Evolutionary conservation across 768 basidiomycete species (phyloP).

Genomic region (Lactarius pseudohatsudake): DNA sequence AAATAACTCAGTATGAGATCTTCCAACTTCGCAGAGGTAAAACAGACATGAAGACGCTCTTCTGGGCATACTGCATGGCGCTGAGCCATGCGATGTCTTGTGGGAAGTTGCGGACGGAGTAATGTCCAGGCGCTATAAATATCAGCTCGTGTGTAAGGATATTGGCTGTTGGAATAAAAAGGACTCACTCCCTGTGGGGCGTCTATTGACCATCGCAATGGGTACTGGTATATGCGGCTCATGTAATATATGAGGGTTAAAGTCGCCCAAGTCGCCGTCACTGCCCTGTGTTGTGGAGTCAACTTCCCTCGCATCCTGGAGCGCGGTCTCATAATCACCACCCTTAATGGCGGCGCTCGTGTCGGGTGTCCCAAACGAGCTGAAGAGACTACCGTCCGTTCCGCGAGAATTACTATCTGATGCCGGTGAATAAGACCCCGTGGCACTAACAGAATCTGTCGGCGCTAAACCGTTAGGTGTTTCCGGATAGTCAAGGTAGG

Average conservation of each 20-base stretch:
- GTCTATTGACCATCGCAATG: slow-evolving; percentile 64
- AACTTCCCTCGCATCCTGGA: neutral
- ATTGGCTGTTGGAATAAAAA: neutral
- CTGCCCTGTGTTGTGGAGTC: slow-evolving; percentile 16
- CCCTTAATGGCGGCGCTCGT: neutral
- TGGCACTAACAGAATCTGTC: neutral
- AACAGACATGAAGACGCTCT: slow-evolving; percentile 60
- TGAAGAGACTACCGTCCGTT: neutral
- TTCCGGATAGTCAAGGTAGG: neutral
- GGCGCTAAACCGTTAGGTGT: neutral
- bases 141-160: neutral
- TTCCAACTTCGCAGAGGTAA: neutral
- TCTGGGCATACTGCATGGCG: slow-evolving; percentile 57
- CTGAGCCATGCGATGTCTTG: slow-evolving; percentile 72
- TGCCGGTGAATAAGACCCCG: neutral
- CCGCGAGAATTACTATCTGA: neutral
- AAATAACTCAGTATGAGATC: neutral
- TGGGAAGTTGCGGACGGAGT: slow-evolving; percentile 47
- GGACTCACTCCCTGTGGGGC: slow-evolving; percentile 52
- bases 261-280: slow-evolving; percentile 44
- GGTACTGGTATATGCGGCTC: slow-evolving; percentile 56
- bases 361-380: neutral
- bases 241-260: slow-evolving; percentile 62
- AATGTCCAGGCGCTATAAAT: slow-evolving; percentile 43
- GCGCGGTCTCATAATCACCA: neutral